Base-by-base conservation (phyloP, 164 flowering plant genomes). In the Tinospora cordifolia region DNA sequence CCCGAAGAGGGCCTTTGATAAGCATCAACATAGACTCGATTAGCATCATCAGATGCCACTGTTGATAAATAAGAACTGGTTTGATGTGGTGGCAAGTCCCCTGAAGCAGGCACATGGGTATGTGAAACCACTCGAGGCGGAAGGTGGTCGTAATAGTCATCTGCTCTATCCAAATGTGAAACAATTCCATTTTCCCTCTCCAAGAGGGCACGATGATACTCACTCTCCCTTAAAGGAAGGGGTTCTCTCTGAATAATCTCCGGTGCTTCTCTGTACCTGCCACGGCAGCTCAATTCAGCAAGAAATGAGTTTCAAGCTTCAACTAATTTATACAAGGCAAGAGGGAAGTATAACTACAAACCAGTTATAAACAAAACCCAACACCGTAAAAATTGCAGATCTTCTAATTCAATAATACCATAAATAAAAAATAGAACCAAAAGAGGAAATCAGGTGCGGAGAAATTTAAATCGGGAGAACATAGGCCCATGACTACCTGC, bases 401-500 rank as follows among this genome's bases (percentile, higher is more conserved):
- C 58, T 51, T 51, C 58, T 10, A 44, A 44, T 44, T 10, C 63
- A 8, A 6, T 30, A 60, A 10, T 60, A 12, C 13, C 47, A 64
- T 0, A 27, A 27, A 6, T 4, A 24, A 4, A 30, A 1, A 13
- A 19, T 47, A 40, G 4, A 38, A 65, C n/a, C n/a, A 65, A 9
- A 26, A 3, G 39, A 38, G 14, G 14, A 14, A 6, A 2, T 36
- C 0, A 5, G 24, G 11, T 2, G 2, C 6, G 4, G 3, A 39
- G 12, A 17, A 17, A 17, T 15, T 64, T 17, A 17, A 36, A 7
- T 30, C 66, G 12, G 7, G 34, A 14, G 19, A 27, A 25, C 14
- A 64, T 34, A 14, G 6, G 24, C 15, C 40, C 4, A 76, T 11
- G 11, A n/a, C 63, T n/a, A 80, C 85, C 85, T 80, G 72, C 49